Evolutionary conservation across 2,329 filamentous ascomycete genomes (phyloP).

Genomic region (Hymenoscyphus scutula): DNA sequence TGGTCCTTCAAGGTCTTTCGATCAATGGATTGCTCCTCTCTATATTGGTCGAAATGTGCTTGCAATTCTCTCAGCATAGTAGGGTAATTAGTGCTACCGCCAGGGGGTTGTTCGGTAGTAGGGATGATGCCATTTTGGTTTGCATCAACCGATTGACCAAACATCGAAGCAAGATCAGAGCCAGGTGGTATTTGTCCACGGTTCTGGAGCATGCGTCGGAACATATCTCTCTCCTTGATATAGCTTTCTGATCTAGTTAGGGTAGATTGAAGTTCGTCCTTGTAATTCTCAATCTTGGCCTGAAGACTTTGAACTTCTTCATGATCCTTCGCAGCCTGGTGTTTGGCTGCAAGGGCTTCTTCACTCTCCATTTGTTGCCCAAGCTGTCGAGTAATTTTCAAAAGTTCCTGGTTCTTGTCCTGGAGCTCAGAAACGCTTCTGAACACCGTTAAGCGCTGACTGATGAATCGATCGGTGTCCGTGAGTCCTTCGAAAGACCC

Average conservation of each 20-base stretch:
- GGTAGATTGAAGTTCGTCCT: slow-evolving; percentile 82
- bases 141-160: slow-evolving; percentile 69
- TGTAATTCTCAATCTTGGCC: slow-evolving; percentile 71
- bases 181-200: slow-evolving; percentile 58
- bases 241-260: slow-evolving; percentile 86
- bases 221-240: slow-evolving; percentile 95
- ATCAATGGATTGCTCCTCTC: slow-evolving; percentile 80
- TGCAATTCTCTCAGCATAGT: slow-evolving; percentile 85
- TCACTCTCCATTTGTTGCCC: slow-evolving; percentile 89
- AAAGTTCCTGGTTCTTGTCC: slow-evolving; percentile 79
- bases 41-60: slow-evolving; percentile 83
- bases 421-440: slow-evolving; percentile 82
- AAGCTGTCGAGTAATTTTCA: slow-evolving; percentile 79
- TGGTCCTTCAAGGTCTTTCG: slow-evolving; percentile 81
- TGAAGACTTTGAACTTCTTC: slow-evolving; percentile 72
- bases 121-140: slow-evolving; percentile 51
- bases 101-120: slow-evolving; percentile 54
- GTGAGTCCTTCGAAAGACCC: slow-evolving; percentile 71
- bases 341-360: slow-evolving; percentile 69
- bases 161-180: slow-evolving; percentile 63
- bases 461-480: slow-evolving; percentile 85
- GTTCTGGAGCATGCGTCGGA: slow-evolving; percentile 88
- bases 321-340: slow-evolving; percentile 61
- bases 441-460: slow-evolving; percentile 84
- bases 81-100: slow-evolving; percentile 64